Evolutionary conservation across 495 filamentous ascomycete species (phyloP), one percentile per base, ranked within the genome.

Genomic region (Astrothelium subdiscretum): DNA sequence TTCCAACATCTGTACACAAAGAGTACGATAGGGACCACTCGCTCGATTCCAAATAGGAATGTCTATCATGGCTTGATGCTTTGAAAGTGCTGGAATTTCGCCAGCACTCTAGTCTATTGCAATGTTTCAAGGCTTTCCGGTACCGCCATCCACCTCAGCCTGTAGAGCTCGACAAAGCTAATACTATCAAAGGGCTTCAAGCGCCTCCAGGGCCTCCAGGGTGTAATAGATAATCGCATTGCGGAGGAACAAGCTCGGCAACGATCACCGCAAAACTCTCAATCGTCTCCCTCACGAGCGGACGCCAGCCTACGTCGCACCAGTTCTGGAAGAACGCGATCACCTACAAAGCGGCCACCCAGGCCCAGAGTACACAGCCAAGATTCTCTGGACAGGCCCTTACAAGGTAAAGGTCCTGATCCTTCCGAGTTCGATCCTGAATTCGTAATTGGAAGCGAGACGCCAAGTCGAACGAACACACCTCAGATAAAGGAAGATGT

Each of bases 231-330:
- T 88, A 59, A 88, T 95, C 69, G 90, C 66, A 91, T 96, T 65
- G 87, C 90, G 66, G 89, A 96, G 76, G 91, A 96, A 78, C 89
- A 94, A 74, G 87, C 89, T 60, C 85, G 89, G 57, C 85, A 89
- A 68, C 80, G 79, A 67, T 74, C 85, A 51, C 70, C 76, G 15
- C 76, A 81, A 61, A 73, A 78, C 22, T 76, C 80, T 48, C 71
- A 78, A 32, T 76, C 75, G 20, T 40, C 62, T 0, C 31, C 57
- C 6, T 58, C 40, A 1, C 38, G 63, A 48, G 31, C 66, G 29
- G 32, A 77, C 76, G 59, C 79, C 79, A 59, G 64, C 73, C 62
- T 82, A 78, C 38, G 40, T 64, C 15, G 67, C 80, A 54, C 73
- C 26, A 72, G 77, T 32, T 75, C 78, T 26, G 76, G 77, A 26